Base-by-base conservation (phyloP, 2,329 filamentous ascomycete species). In the Fusarium sublunatum region DNA sequence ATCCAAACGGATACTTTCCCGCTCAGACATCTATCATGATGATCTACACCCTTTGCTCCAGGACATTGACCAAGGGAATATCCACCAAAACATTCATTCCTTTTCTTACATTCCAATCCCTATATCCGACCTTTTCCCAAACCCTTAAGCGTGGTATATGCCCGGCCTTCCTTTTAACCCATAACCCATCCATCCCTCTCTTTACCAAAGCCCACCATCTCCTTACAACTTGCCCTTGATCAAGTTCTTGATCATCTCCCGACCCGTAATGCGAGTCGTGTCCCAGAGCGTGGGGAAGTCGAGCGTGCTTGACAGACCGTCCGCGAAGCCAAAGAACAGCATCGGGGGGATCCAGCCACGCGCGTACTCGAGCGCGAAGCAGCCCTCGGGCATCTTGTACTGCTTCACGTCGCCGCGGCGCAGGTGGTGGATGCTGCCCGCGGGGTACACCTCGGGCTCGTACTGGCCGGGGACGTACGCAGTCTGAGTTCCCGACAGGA, bases 271-370 rank as follows among this genome's bases (percentile, higher is more conserved):
- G 64, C 79, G 82, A 31, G 86, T 86, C n/a, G 91, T 96, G 70
- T 85, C 84, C 90, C 90, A 95, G 71, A 96, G 77, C 2, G 92
- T 96, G n/a, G 86, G 87, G 74, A 96, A 85, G 77, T 96, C 93
- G 66, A 96, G 81, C 5, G 92, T 96, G 77, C 89, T 93, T 51
- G 83, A 86, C 57, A 96, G 83, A 42, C 86, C 88, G 77, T 96
- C 93, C 63, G 92, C 91, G 75, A 90, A 94, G 58, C 93, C 93
- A 76, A 96, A 96, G 76, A 91, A 90, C 47, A 97, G 81, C 93
- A 97, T 96, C 55, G 91, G 91, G 42, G 93, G 93, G 77, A 97
- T 96, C 91, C 92, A 96, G 64, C 93, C 92, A 67, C 89, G 83
- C 42, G 91, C 91, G 77, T 93, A 91, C 82, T 94, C 91, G 69